Evolutionary conservation across 2,329 filamentous ascomycete species (phyloP), one percentile per base, ranked within the genome.

Genomic region (Epichloe baconii): DNA sequence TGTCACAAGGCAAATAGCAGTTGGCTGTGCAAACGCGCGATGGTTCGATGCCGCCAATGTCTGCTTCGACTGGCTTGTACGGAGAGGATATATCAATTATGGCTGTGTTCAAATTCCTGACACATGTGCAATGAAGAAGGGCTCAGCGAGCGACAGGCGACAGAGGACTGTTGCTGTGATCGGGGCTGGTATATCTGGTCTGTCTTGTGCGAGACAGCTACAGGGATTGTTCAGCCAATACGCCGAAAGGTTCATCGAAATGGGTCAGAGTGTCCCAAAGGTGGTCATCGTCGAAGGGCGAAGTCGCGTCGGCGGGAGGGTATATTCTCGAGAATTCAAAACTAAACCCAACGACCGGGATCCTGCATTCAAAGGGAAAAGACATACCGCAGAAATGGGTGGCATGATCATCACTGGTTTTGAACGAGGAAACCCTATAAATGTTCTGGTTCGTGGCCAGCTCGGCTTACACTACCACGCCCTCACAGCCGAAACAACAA

Each of bases 321-420:
- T 98, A 19, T 97, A 96, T 68, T 98, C 93, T 49, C 88, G 78
- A 49, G 69, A 77, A 23, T 76, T 84, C 55, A 71, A 72, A 75
- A 81, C 71, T 70, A 85, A 71, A 66, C 78, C 35, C 65, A 67
- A 72, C 51, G 63, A 72, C 62, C 67, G 69, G 56, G 58, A 80
- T 63, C 68, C 74, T 63, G 73, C 57, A 63, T 68, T 79, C 76
- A 65, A 78, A 69, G 76, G 73, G 8, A 77, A 74, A 54, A 73
- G 80, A 48, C 85, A 85, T 62, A 97, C 90, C 19, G 93, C 88
- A 35, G 93, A 98, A 66, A 94, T 96, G 83, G 93, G 93, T 31
- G 93, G 91, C 51, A 95, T 98, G 76, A 97, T 98, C 54, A 89
- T 98, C 54, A 96, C 94, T 36, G 93, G 93, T 0, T 98, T 97